Evolutionary conservation across 257 asterid species (phyloP).

Genomic region (Nicotiana tomentosiformis): DNA sequence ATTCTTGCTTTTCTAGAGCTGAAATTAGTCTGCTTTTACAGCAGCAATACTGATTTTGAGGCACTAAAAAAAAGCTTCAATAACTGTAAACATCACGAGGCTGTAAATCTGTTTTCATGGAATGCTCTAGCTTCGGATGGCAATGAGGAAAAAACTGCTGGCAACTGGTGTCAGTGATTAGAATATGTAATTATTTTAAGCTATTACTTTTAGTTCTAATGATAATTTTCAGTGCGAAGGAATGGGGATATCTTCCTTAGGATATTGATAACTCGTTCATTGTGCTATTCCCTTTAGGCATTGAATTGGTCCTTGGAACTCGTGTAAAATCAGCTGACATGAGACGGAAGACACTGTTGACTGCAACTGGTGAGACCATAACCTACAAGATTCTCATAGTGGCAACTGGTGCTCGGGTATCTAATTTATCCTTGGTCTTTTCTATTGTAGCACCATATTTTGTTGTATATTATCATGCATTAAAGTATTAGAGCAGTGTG

Average conservation of each 20-base stretch:
- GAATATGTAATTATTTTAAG: neutral
- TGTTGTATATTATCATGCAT: neutral
- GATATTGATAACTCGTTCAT: neutral
- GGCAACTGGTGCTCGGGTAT: constrained; percentile 98
- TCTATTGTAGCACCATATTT: constrained; percentile 9
- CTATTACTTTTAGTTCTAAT: neutral
- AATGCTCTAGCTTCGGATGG: neutral
- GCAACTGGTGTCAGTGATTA: neutral
- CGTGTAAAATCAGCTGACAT: constrained; percentile 75
- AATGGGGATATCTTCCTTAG: neutral
- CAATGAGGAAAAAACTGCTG: neutral
- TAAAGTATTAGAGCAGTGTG: neutral
- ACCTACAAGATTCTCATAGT: constrained; percentile 80
- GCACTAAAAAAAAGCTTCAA: neutral
- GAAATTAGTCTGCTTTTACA: neutral
- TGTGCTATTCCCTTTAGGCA: constrained; percentile 37
- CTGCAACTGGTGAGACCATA: constrained; percentile 81
- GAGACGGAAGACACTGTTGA: constrained; percentile 73
- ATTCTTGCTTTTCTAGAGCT: neutral
- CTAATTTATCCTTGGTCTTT: constrained; percentile 24
- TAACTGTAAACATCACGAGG: neutral
- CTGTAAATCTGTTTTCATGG: neutral
- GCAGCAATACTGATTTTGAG: neutral
- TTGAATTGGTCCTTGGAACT: constrained; percentile 85
- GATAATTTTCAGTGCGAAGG: neutral